phyloP scores from a whole-genome alignment of 768 basidiomycete genomes.

The Arthromyces matolae region DNA sequence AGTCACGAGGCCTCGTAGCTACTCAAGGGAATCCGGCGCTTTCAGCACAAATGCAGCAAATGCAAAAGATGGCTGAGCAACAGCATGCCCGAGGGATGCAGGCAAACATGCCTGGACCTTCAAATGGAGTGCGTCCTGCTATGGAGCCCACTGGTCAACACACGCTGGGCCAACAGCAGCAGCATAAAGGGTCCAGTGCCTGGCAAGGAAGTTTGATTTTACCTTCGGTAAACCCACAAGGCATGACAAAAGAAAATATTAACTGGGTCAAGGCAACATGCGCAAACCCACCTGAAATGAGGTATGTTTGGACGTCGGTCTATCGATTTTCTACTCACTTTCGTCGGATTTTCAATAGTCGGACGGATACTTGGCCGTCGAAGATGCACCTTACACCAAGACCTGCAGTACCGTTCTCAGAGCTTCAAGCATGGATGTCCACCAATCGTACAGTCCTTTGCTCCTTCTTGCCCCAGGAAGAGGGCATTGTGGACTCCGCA shows the following conservation, averaged over 20 bases:
- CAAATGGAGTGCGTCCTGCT: neutral
- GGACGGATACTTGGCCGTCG: slow-evolving; percentile 50
- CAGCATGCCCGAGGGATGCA: slow-evolving; percentile 19
- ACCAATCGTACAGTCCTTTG: slow-evolving; percentile 38
- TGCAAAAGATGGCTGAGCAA: slow-evolving; percentile 49
- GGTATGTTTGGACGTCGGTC: slow-evolving; percentile 14
- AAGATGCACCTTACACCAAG: slow-evolving; percentile 39
- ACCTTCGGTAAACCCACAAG: slow-evolving; percentile 33
- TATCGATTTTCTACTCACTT: neutral
- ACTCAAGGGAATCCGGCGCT: slow-evolving; percentile 14
- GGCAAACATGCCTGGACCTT: slow-evolving; percentile 3
- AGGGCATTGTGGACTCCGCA: slow-evolving; percentile 28
- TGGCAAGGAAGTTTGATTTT: slow-evolving; percentile 53
- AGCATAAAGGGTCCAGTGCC: slow-evolving; percentile 7
- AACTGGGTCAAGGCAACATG: slow-evolving; percentile 35
- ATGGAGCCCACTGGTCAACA: slow-evolving; percentile 2
- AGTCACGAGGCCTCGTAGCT: slow-evolving; percentile 6
- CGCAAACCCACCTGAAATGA: slow-evolving; percentile 30
- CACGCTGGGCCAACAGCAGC: neutral
- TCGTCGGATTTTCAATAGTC: slow-evolving; percentile 32
- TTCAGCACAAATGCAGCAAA: slow-evolving; percentile 47
- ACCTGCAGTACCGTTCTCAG: slow-evolving; percentile 33
- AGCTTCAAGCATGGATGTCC: slow-evolving; percentile 48
- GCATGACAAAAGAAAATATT: slow-evolving; percentile 39
- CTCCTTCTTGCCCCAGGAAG: slow-evolving; percentile 32